These are phyloP conservation scores for Naganishia cerealis DNA, from an alignment of 1,284 basidiomycete genomes.

Conservation along the genomic window DNA sequence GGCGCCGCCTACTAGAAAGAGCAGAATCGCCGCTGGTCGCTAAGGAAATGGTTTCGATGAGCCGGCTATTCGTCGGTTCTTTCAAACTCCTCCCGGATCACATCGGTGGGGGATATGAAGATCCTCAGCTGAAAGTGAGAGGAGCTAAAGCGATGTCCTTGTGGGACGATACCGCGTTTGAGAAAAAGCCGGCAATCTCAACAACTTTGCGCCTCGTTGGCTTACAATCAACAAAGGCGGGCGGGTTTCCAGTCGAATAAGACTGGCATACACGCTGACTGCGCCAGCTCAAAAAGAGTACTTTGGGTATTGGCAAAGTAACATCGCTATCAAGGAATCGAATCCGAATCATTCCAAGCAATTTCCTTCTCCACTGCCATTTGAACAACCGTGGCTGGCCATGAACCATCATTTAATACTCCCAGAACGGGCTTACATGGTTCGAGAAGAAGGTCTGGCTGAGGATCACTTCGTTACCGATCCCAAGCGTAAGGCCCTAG, in stretches of 20 bases:
- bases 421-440: neutral
- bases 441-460: neutral
- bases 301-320: neutral
- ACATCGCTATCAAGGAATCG: neutral
- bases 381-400: slow-evolving; percentile 1
- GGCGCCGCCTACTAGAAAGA: neutral
- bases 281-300: neutral
- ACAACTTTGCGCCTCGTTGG: neutral
- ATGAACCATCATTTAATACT: neutral
- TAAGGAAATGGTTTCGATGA: neutral
- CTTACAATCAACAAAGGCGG: neutral
- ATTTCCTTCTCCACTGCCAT: neutral
- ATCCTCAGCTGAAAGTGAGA: neutral
- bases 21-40: neutral
- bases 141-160: neutral
- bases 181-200: neutral
- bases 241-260: neutral
- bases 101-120: neutral
- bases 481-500: neutral
- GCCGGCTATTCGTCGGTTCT: neutral
- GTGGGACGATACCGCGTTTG: neutral
- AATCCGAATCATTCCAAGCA: neutral
- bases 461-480: neutral
- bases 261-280: neutral
- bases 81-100: neutral